Evolutionary conservation across 2,329 filamentous ascomycete genomes (phyloP).

Genomic region (Elsinoe perseae): DNA sequence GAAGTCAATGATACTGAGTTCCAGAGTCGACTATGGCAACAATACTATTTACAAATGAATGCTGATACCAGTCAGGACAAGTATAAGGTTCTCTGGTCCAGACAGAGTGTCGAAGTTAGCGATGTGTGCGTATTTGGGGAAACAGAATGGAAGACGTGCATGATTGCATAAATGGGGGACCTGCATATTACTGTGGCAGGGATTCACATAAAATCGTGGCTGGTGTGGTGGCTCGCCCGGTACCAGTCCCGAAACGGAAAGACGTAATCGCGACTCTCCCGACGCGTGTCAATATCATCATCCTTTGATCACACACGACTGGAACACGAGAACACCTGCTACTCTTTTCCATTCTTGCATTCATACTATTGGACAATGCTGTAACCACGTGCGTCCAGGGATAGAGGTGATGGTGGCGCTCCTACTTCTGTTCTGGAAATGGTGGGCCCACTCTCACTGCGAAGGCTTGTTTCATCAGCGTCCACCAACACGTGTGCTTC

Average conservation of each 20-base stretch:
- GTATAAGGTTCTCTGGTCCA: conserved; percentile 7
- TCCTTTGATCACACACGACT: background rate
- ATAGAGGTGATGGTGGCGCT: background rate
- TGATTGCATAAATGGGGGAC: conserved; percentile 7
- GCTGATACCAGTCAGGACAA: background rate
- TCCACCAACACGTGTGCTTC: too few species aligned
- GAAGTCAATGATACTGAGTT: background rate
- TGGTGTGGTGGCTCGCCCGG: background rate
- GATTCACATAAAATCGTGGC: conserved; percentile 3
- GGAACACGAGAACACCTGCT: background rate
- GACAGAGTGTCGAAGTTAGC: background rate
- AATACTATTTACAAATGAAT: background rate
- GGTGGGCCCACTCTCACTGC: background rate
- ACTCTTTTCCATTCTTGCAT: background rate
- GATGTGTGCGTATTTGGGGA: background rate
- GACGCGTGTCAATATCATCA: background rate
- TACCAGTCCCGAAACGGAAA: conserved; percentile 1
- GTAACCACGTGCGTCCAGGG: background rate
- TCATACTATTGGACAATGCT: too few species aligned
- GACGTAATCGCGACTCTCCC: background rate
- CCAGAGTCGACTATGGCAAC: too few species aligned
- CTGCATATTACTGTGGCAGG: background rate
- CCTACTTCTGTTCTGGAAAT: too few species aligned
- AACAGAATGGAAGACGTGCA: background rate
- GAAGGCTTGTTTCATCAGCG: too few species aligned